Evolutionary conservation across 306 rosid genomes (phyloP).

Genomic region (Castanea mollissima): DNA sequence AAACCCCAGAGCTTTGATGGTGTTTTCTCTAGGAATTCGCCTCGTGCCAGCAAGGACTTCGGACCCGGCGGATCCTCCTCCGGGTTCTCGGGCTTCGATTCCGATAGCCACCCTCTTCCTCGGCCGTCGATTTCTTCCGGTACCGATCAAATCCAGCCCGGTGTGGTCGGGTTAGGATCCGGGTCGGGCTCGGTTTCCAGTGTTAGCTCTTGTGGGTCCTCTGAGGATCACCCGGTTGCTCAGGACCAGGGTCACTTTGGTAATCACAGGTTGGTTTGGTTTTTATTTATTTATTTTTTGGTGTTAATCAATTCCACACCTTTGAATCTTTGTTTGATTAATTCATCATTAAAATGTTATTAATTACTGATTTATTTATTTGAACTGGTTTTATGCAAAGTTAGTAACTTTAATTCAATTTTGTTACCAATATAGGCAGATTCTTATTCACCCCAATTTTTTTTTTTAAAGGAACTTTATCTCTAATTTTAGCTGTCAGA

Average conservation of each 20-base stretch:
- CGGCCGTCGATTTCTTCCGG: conserved; percentile 52
- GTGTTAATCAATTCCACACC: neutral
- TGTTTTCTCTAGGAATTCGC: conserved; percentile 45
- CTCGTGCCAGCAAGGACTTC: conserved; percentile 51
- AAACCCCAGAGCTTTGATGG: conserved; percentile 69
- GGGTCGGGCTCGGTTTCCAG: conserved; percentile 65
- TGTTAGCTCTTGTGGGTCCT: conserved; percentile 71
- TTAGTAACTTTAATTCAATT: neutral
- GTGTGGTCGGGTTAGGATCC: conserved; percentile 48
- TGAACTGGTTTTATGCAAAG: neutral
- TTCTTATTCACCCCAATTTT: no score
- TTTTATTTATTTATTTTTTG: neutral
- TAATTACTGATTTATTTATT: neutral
- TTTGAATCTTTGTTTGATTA: neutral
- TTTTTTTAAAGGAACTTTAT: neutral
- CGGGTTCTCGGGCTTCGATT: conserved; percentile 52
- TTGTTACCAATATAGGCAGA: neutral
- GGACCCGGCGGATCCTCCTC: conserved; percentile 18
- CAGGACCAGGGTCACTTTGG: conserved; percentile 36
- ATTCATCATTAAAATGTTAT: neutral
- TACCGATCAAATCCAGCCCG: conserved; percentile 35
- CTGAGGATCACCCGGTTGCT: conserved; percentile 57
- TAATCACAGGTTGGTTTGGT: conserved; percentile 48
- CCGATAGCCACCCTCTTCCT: conserved; percentile 72
- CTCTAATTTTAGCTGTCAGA: neutral